Percentiles rank a stretch among this genome's conserved stretches.
phyloP scores from a whole-genome alignment of 2,329 filamentous ascomycete species.

The Trichoderma sp. region DNA sequence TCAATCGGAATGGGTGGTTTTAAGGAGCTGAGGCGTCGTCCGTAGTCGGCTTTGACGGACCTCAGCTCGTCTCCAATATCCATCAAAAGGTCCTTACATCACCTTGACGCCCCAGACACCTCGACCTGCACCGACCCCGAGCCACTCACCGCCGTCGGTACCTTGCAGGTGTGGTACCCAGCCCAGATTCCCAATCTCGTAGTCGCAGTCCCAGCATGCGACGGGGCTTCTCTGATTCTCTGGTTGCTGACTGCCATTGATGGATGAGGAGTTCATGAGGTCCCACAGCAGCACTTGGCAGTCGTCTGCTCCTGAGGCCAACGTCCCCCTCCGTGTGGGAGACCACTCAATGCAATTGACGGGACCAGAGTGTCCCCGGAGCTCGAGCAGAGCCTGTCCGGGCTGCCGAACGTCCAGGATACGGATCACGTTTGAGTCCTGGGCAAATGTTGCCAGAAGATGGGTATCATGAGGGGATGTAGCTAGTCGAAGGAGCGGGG shows the following conservation, averaged over 20 bases:
- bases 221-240: conserved; percentile 65
- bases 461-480: conserved; percentile 95
- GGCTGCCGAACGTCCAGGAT: conserved; percentile 96
- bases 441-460: conserved; percentile 93
- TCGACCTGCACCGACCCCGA: conserved; percentile 75
- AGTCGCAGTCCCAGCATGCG: conserved; percentile 80
- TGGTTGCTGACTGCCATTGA: conserved; percentile 49
- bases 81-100: conserved; percentile 25
- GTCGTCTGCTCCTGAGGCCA: conserved; percentile 91
- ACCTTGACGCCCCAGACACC: conserved; percentile 73
- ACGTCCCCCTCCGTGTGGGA: conserved; percentile 75
- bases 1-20: not conserved
- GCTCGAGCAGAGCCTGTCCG: conserved; percentile 88
- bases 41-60: not conserved
- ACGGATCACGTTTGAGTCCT: conserved; percentile 86
- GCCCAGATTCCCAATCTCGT: conserved; percentile 79
- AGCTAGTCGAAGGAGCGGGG: conserved; percentile 74
- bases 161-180: conserved; percentile 74
- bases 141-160: conserved; percentile 73
- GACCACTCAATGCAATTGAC: conserved; percentile 98
- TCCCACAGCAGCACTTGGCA: conserved; percentile 93
- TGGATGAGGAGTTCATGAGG: conserved; percentile 57
- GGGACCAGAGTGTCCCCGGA: conserved; percentile 79
- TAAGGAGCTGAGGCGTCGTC: not conserved
- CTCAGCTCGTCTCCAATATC: not conserved